phyloP scores from a whole-genome alignment of 2,329 filamentous ascomycete genomes.

The Raffaelea arxii region DNA sequence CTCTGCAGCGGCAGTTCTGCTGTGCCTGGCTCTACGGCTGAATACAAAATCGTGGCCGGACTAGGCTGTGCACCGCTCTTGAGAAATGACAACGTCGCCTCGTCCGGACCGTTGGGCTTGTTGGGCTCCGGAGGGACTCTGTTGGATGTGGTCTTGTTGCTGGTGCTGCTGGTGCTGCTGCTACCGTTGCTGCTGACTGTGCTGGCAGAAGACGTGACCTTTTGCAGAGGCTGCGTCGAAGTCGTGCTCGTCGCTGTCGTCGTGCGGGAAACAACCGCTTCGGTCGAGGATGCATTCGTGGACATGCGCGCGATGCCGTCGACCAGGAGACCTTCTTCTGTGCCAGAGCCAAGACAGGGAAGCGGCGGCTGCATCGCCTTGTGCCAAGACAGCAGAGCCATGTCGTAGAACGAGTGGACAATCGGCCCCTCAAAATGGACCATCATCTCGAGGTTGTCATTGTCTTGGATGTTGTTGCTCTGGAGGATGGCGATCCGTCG shows the following conservation, averaged over 20 bases:
- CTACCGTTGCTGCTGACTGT: not conserved
- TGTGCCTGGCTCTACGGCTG: constrained; percentile 5
- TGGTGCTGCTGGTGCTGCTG: not conserved
- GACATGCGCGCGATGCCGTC: not conserved
- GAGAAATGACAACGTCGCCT: constrained; percentile 15
- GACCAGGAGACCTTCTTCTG: constrained; percentile 7
- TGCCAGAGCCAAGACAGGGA: constrained; percentile 36
- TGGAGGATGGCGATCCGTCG: constrained; percentile 59
- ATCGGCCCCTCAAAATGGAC: constrained; percentile 65
- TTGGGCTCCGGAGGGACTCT: constrained; percentile 6
- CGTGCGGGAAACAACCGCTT: constrained; percentile 8
- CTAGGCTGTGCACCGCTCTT: constrained; percentile 14
- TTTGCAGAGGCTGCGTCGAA: constrained; percentile 14
- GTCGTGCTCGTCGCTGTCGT: constrained; percentile 14
- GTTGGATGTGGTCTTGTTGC: not conserved
- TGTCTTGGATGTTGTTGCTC: constrained; percentile 73
- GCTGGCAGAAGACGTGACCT: not conserved
- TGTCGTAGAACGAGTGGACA: constrained; percentile 67
- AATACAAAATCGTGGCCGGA: no score
- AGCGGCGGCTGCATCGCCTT: constrained; percentile 50
- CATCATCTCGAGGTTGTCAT: constrained; percentile 77
- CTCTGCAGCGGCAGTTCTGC: constrained; percentile 38
- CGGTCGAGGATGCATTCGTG: constrained; percentile 4
- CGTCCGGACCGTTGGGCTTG: constrained; percentile 10
- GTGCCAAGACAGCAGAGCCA: constrained; percentile 63